Percentiles rank a stretch among this genome's conserved stretches.
Evolutionary conservation across 257 asterid species (phyloP).

Genomic region (Nicotiana sylvestris): DNA sequence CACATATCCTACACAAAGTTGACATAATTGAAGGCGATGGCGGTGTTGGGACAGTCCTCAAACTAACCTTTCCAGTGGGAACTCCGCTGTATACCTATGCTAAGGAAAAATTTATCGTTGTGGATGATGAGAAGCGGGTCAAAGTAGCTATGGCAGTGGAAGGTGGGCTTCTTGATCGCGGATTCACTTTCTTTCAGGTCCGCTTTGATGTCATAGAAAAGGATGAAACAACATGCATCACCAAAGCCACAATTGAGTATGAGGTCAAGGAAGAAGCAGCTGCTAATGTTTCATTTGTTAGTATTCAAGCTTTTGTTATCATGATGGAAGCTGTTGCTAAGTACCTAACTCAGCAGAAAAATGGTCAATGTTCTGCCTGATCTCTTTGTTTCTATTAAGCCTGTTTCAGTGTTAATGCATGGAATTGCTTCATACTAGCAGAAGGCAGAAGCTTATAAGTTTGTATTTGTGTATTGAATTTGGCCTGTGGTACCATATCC

Average conservation of each 20-base stretch:
- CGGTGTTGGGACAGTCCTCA: slow-evolving; percentile 42
- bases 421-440: slow-evolving; percentile 4
- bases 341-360: slow-evolving; percentile 15
- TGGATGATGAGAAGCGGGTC: slow-evolving; percentile 45
- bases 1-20: slow-evolving; percentile 28
- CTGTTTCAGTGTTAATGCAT: neutral
- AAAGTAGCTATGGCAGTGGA: slow-evolving; percentile 52
- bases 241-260: slow-evolving; percentile 48
- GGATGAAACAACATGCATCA: slow-evolving; percentile 40
- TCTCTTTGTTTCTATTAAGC: neutral
- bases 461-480: neutral
- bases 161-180: slow-evolving; percentile 57
- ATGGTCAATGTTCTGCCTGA: neutral
- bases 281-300: slow-evolving; percentile 33
- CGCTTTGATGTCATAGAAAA: slow-evolving; percentile 44
- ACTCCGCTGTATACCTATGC: slow-evolving; percentile 25
- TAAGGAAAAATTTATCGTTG: slow-evolving; percentile 58
- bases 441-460: neutral
- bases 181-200: slow-evolving; percentile 38
- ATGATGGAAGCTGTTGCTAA: slow-evolving; percentile 41
- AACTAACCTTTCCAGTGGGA: slow-evolving; percentile 41
- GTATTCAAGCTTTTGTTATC: slow-evolving; percentile 32
- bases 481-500: neutral
- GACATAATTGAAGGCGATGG: slow-evolving; percentile 57
- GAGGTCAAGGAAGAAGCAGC: slow-evolving; percentile 46